phyloP scores from a whole-genome alignment of 2,329 filamentous ascomycete species.

The Gaeumannomyces tritici region DNA sequence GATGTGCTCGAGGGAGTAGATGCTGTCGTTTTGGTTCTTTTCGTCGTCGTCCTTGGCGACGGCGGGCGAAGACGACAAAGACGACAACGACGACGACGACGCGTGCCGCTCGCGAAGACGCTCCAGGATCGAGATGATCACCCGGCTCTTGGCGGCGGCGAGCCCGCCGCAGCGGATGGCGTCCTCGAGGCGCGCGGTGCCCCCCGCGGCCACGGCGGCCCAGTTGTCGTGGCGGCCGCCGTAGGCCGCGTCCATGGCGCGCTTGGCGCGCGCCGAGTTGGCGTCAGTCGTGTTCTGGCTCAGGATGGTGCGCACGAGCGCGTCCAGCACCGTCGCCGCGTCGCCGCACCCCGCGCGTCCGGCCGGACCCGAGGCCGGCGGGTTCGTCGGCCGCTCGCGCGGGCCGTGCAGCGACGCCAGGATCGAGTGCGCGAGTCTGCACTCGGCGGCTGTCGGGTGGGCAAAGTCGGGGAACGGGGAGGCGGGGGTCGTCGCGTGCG shows the following conservation, averaged over 20 bases:
- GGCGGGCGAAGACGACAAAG: no score
- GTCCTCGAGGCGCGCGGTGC: conserved; percentile 51
- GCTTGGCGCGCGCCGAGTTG: conserved; percentile 52
- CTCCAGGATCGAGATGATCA: conserved; percentile 66
- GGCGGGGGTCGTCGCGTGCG: background rate
- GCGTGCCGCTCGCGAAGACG: conserved; percentile 49
- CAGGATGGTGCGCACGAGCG: conserved; percentile 40
- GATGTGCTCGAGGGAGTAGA: conserved; percentile 40
- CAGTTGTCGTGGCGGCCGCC: conserved; percentile 67
- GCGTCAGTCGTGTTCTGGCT: conserved; percentile 46
- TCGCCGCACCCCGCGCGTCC: conserved; percentile 59
- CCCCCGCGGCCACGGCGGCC: conserved; percentile 55
- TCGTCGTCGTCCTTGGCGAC: conserved; percentile 18
- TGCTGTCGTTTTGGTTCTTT: no score
- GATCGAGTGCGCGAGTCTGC: conserved; percentile 57
- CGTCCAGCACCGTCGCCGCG: conserved; percentile 44
- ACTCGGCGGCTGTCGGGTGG: conserved; percentile 58
- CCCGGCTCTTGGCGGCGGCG: conserved; percentile 58
- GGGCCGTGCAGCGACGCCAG: conserved; percentile 58
- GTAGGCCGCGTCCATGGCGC: conserved; percentile 49
- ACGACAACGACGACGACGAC: no score
- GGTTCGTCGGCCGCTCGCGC: conserved; percentile 46
- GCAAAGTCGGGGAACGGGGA: conserved; percentile 60
- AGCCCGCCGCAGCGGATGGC: conserved; percentile 65
- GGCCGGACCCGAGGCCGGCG: conserved; percentile 57